phyloP scores from a whole-genome alignment of 192 early-diverging fungal genomes.

The Coemansia sp. region DNA sequence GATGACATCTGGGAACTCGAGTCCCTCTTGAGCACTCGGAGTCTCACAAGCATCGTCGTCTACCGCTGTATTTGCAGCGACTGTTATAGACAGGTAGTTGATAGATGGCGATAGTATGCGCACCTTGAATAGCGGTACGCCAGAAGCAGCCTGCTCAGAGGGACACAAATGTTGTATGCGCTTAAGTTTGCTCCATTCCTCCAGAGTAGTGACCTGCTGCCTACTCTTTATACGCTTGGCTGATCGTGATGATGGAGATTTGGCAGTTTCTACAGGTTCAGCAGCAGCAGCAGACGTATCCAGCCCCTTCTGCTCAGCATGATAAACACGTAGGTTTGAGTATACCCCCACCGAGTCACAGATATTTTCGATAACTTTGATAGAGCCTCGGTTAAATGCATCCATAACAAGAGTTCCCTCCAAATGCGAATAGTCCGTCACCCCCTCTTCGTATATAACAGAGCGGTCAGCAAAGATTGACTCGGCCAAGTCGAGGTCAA shows the following conservation, averaged over 20 bases:
- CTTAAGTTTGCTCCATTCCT: slow-evolving; percentile 32
- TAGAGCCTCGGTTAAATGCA: slow-evolving; percentile 30
- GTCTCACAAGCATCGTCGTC: background rate
- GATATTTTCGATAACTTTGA: slow-evolving; percentile 28
- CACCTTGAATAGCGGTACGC: slow-evolving; percentile 39
- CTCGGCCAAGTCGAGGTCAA: slow-evolving; percentile 32
- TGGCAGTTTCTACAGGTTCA: background rate
- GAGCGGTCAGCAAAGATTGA: slow-evolving; percentile 21
- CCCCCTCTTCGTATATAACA: background rate
- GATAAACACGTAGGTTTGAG: slow-evolving; percentile 30
- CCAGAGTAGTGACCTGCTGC: slow-evolving; percentile 12
- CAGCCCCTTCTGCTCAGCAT: slow-evolving; percentile 1
- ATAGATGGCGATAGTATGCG: slow-evolving; percentile 3
- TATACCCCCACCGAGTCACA: slow-evolving; percentile 33
- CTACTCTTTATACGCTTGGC: slow-evolving; percentile 3
- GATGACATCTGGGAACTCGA: slow-evolving; percentile 21
- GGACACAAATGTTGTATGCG: slow-evolving; percentile 16
- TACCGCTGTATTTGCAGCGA: background rate
- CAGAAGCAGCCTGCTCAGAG: slow-evolving; percentile 1
- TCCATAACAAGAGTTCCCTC: slow-evolving; percentile 30
- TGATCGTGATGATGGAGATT: background rate
- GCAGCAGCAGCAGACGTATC: background rate
- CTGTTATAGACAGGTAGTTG: slow-evolving; percentile 26
- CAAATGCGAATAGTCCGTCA: slow-evolving; percentile 3
- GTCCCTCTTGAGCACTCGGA: background rate